Conservation (phyloP, 495 filamentous ascomycete species). For the Zalerion maritima region DNA sequence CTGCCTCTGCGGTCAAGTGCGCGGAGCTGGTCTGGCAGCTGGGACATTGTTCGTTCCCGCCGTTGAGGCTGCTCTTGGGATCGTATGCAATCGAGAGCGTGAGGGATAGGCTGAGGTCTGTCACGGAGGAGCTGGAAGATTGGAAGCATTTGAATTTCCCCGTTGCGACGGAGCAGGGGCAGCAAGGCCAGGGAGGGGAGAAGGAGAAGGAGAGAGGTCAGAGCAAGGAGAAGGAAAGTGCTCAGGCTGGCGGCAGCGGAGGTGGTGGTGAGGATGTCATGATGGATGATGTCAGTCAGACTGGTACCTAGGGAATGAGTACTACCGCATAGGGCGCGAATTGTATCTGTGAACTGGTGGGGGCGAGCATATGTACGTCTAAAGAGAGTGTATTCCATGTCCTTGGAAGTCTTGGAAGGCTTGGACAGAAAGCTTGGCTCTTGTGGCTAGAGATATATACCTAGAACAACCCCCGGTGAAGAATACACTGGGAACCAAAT, state of each 20-base stretch:
- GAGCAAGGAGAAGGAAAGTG: slow-evolving; percentile 7
- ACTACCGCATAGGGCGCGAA: too few species aligned
- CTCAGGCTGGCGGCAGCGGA: too few species aligned
- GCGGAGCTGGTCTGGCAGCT: slow-evolving; percentile 96
- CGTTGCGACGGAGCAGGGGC: slow-evolving; percentile 15
- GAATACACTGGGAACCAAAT: too few species aligned
- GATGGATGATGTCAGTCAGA: too few species aligned
- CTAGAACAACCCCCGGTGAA: too few species aligned
- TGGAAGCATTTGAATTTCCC: slow-evolving; percentile 68
- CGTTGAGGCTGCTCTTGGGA: slow-evolving; percentile 68
- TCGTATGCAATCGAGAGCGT: slow-evolving; percentile 94
- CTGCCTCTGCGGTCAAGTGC: slow-evolving; percentile 81
- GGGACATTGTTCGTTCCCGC: slow-evolving; percentile 83
- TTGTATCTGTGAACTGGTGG: too few species aligned
- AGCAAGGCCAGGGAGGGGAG: slow-evolving; percentile 5
- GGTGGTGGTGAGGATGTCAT: slow-evolving; percentile 3
- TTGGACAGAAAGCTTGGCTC: too few species aligned
- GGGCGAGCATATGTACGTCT: too few species aligned
- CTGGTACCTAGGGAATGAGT: too few species aligned
- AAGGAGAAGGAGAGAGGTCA: slow-evolving; percentile 9
- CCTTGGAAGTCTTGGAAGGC: too few species aligned
- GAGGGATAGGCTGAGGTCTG: slow-evolving; percentile 68
- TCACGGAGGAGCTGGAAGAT: slow-evolving; percentile 91
- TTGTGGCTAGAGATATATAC: too few species aligned
- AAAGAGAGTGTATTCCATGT: too few species aligned